Percentiles rank a stretch among this genome's conserved stretches.
Evolutionary conservation across 2,329 filamentous ascomycete genomes (phyloP).

Genomic region (Penicillium sp.): DNA sequence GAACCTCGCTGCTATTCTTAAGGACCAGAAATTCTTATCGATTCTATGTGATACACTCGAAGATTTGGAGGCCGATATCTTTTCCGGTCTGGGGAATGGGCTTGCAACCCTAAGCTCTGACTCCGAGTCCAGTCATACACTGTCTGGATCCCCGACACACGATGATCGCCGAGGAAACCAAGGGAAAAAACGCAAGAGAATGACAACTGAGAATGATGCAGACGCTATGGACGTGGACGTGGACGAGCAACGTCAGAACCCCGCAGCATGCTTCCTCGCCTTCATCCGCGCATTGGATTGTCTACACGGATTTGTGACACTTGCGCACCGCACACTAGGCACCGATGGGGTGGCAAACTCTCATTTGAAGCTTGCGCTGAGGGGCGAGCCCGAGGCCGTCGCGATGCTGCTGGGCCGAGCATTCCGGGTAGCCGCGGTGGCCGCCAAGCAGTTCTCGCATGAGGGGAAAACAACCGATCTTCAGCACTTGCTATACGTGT

Average conservation of each 20-base stretch:
- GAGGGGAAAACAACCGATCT: slow-evolving; percentile 33
- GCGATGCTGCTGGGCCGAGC: slow-evolving; percentile 38
- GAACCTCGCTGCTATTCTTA: slow-evolving; percentile 67
- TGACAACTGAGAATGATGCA: slow-evolving; percentile 21
- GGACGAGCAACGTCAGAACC: slow-evolving; percentile 31
- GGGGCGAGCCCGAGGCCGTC: slow-evolving; percentile 34
- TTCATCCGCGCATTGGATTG: slow-evolving; percentile 37
- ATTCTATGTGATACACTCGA: slow-evolving; percentile 66
- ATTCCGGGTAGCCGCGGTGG: slow-evolving; percentile 33
- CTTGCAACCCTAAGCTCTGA: slow-evolving; percentile 26
- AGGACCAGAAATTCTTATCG: slow-evolving; percentile 64
- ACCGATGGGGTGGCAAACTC: slow-evolving; percentile 34
- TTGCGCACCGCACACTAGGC: slow-evolving; percentile 27
- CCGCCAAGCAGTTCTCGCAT: slow-evolving; percentile 30
- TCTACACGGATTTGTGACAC: slow-evolving; percentile 32
- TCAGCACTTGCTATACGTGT: slow-evolving; percentile 35
- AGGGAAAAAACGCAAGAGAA: slow-evolving; percentile 41
- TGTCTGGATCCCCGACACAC: slow-evolving; percentile 28
- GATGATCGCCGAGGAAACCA: slow-evolving; percentile 25
- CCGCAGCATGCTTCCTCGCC: slow-evolving; percentile 32
- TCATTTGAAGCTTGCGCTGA: slow-evolving; percentile 42
- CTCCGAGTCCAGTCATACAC: slow-evolving; percentile 38
- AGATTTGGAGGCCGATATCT: slow-evolving; percentile 47
- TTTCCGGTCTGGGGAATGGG: slow-evolving; percentile 26
- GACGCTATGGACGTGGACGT: slow-evolving; percentile 33